These are phyloP conservation scores for Gynostemma pentaphyllum DNA, from an alignment of 306 rosid genomes.

Conservation along the genomic window DNA sequence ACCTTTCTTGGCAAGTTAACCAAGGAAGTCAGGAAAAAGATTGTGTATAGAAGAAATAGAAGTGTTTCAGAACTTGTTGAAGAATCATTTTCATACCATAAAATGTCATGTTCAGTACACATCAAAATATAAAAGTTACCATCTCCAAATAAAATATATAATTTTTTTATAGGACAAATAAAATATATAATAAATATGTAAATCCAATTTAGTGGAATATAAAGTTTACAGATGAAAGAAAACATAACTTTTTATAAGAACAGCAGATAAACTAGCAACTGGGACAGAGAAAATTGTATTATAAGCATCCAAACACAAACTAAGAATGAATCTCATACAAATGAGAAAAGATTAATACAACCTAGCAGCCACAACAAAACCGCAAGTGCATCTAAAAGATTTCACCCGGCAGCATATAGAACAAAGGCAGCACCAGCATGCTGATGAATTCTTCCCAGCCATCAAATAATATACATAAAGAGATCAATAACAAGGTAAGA, in stretches of 20 bases:
- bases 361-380: neutral
- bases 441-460: neutral
- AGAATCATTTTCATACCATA: neutral
- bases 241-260: too few relatives aligned
- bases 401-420: neutral
- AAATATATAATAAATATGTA: too few relatives aligned
- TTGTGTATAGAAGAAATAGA: neutral
- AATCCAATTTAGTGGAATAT: too few relatives aligned
- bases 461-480: neutral
- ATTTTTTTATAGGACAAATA: too few relatives aligned
- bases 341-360: neutral
- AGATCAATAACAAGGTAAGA: constrained; percentile 2
- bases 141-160: neutral
- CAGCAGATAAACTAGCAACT: neutral
- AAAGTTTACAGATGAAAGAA: too few relatives aligned
- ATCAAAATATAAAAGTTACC: neutral
- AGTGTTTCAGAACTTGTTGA: neutral
- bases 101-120: neutral
- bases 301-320: neutral
- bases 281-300: neutral
- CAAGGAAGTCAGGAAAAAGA: neutral
- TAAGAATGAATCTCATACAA: neutral
- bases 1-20: neutral
- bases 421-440: neutral
- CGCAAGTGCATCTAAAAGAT: neutral